These are phyloP conservation scores for Cyberlindnera veronae DNA, from an alignment of 805 yeast genomes.

Conservation along the genomic window DNA sequence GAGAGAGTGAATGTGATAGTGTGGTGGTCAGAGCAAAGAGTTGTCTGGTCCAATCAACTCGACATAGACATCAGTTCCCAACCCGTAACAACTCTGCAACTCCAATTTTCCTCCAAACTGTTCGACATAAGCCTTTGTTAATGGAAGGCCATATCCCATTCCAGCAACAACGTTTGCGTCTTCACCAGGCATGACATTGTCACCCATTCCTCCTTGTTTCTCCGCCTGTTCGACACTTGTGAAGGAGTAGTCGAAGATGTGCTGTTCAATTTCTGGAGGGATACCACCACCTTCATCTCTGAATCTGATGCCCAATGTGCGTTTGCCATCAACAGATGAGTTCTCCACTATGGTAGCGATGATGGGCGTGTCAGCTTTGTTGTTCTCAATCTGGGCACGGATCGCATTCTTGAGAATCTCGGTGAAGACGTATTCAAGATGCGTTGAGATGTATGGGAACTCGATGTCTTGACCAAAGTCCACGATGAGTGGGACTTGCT, in stretches of 20 bases:
- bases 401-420: conserved; percentile 86
- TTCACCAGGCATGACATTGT: conserved; percentile 66
- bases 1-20: not conserved
- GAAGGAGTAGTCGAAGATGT: conserved; percentile 83
- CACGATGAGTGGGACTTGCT: conserved; percentile 56
- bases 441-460: conserved; percentile 84
- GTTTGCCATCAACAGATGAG: conserved; percentile 22
- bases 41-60: conserved; percentile 35
- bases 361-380: conserved; percentile 37
- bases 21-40: conserved; percentile 10
- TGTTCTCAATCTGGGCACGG: conserved; percentile 80
- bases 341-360: conserved; percentile 42
- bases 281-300: conserved; percentile 92
- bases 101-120: conserved; percentile 68
- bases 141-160: conserved; percentile 93
- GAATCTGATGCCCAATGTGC: conserved; percentile 60
- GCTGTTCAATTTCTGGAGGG: conserved; percentile 55
- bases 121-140: conserved; percentile 71
- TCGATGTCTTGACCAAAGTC: conserved; percentile 53
- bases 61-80: conserved; percentile 77
- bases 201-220: conserved; percentile 44
- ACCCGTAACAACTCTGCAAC: conserved; percentile 67
- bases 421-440: conserved; percentile 81
- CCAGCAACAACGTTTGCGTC: conserved; percentile 79
- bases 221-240: conserved; percentile 66